These are phyloP conservation scores for Parsonsia alboflavescens DNA, from an alignment of 257 asterid genomes.

Conservation along the genomic window DNA sequence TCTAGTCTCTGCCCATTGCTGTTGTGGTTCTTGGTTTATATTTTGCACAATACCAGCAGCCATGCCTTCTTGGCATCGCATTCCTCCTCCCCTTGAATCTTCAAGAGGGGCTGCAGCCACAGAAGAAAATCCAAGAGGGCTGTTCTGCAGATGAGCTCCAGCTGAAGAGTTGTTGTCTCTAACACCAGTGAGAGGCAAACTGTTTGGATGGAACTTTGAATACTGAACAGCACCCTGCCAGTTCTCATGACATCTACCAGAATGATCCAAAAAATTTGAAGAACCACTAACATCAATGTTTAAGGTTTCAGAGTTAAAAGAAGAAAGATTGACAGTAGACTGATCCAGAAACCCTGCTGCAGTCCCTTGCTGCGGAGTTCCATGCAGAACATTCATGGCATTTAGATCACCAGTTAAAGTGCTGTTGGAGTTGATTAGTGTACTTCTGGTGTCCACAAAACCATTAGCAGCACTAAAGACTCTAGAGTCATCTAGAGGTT, in stretches of 20 bases:
- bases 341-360: conserved; percentile 47
- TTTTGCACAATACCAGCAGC: conserved; percentile 29
- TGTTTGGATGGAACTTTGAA: conserved; percentile 38
- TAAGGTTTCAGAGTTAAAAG: conserved; percentile 46
- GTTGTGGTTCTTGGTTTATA: conserved; percentile 33
- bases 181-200: conserved; percentile 31
- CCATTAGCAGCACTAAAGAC: conserved; percentile 34
- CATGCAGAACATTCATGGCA: conserved; percentile 38
- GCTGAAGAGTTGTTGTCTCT: conserved; percentile 38
- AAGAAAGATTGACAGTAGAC: conserved; percentile 32
- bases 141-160: conserved; percentile 34
- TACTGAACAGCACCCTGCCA: conserved; percentile 42
- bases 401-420: conserved; percentile 29
- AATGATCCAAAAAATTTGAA: conserved; percentile 48
- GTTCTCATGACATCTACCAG: conserved; percentile 37
- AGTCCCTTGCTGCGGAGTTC: conserved; percentile 38
- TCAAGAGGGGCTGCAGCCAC: conserved; percentile 34
- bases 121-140: conserved; percentile 37
- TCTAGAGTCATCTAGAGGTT: conserved; percentile 37
- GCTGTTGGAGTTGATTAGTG: conserved; percentile 34
- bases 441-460: conserved; percentile 33
- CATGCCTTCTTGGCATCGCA: conserved; percentile 40
- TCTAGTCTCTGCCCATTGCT: conserved; percentile 41
- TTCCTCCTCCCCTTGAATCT: conserved; percentile 45
- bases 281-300: conserved; percentile 32